phyloP scores from a whole-genome alignment of 2,329 filamentous ascomycete species.

The Sporothrix luriei region DNA sequence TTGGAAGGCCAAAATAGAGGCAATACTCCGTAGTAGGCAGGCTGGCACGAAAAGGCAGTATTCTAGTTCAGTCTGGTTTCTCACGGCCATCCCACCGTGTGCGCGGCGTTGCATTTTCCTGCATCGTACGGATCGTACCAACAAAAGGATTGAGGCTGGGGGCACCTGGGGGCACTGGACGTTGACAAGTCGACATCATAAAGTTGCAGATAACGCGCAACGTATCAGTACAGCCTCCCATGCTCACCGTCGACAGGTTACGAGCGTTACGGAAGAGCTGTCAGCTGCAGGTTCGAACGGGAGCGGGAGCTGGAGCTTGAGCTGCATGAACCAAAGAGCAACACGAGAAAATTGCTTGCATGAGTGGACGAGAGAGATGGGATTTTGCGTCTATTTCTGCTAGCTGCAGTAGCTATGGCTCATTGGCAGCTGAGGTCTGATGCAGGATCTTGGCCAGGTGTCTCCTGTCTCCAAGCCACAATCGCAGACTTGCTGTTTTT shows the following conservation, averaged over 20 bases:
- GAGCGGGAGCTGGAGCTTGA: slow-evolving; percentile 15
- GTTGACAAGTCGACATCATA: too few relatives aligned
- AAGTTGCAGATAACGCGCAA: not conserved
- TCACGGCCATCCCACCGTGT: too few relatives aligned
- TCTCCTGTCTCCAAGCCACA: not conserved
- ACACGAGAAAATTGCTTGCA: not conserved
- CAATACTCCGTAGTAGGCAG: too few relatives aligned
- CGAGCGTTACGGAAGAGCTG: not conserved
- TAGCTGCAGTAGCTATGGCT: not conserved
- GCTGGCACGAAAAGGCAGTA: not conserved
- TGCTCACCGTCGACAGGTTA: not conserved
- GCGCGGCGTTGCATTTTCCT: too few relatives aligned
- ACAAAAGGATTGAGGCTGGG: not conserved
- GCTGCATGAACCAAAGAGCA: slow-evolving; percentile 15
- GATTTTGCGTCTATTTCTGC: not conserved
- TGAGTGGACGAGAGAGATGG: not conserved
- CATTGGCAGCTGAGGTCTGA: not conserved
- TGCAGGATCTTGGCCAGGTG: not conserved
- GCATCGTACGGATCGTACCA: too few relatives aligned
- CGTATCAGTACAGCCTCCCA: not conserved
- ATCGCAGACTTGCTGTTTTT: not conserved
- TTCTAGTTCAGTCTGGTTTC: not conserved
- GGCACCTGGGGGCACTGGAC: too few relatives aligned
- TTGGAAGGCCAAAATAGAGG: not conserved
- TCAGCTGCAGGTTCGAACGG: not conserved